Evolutionary conservation across 2,329 filamentous ascomycete species (phyloP), one percentile per base, ranked within the genome.

Genomic region (Colletotrichum filicis): DNA sequence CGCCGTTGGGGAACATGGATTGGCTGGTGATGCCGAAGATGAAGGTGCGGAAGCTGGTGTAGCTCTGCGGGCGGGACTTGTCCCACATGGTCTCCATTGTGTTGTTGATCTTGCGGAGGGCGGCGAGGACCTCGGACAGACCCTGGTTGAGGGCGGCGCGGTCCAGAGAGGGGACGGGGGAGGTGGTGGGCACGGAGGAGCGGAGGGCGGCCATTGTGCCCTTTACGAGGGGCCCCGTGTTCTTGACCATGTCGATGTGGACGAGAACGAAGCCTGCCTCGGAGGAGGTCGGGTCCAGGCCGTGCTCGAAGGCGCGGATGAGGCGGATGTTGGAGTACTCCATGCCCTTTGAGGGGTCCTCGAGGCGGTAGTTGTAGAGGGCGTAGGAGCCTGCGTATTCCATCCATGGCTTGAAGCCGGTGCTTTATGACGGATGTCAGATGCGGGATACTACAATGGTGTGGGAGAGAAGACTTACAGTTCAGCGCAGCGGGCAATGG

Each of bases 241-340:
- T 91, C 80, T 92, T 92, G 62, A 98, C 96, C 95, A 98, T 98
- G 83, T 97, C 95, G 64, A 98, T 92, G 82, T 98, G 96, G 5
- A 97, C 95, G 14, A 98, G 89, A n/a, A 98, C 95, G 81, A 98
- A 98, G 62, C 96, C 96, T 1, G 96, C 96, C 82, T 98, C 96
- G 8, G 95, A 98, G 3, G 94, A 97, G 37, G 88, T 89, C 0
- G 94, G 94, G 81, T 98, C 94, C 9, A 98, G 91, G 16, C 96
- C 96, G 78, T 93, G 90, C 84, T 98, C 95, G 78, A 98, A 98
- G 28, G 95, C 96, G 46, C 96, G 94, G 79, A 98, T 92, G 37
- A 98, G 90, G 12, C 95, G 93, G 28, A 98, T 87, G 85, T 93
- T 93, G 77, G 87, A 85, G 79, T 92, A 92, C 49, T 88, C 85